A percentile compares a stretch with the other conserved stretches of the same genome.
Evolutionary conservation across 2,329 filamentous ascomycete species (phyloP).

Genomic region (Alternaria sp.): DNA sequence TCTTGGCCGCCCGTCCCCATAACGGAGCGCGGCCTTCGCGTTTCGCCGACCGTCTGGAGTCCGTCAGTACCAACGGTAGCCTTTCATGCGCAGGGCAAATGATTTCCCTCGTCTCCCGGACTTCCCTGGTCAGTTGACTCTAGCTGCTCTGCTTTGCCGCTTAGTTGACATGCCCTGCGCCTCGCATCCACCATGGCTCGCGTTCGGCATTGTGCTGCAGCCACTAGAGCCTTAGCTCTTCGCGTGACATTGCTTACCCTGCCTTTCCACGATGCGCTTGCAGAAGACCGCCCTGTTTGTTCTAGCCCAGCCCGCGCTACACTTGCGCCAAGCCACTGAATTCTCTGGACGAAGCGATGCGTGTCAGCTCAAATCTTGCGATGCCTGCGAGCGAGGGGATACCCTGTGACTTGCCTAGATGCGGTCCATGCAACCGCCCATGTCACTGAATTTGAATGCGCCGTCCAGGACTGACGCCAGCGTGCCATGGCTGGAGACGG

Average conservation of each 20-base stretch:
- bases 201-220: slow-evolving; percentile 24
- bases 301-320: slow-evolving; percentile 28
- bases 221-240: slow-evolving; percentile 24
- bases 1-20: slow-evolving; percentile 13
- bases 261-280: slow-evolving; percentile 20
- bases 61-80: slow-evolving; percentile 9
- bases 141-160: not conserved
- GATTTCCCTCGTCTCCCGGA: slow-evolving; percentile 10
- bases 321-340: slow-evolving; percentile 21
- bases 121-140: slow-evolving; percentile 13
- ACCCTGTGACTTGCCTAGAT: slow-evolving; percentile 39
- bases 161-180: slow-evolving; percentile 8
- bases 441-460: slow-evolving; percentile 23
- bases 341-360: slow-evolving; percentile 28
- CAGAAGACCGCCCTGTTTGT: slow-evolving; percentile 16
- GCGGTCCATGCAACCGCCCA: slow-evolving; percentile 29
- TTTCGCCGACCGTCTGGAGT: slow-evolving; percentile 34
- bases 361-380: slow-evolving; percentile 39
- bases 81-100: slow-evolving; percentile 15
- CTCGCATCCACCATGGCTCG: slow-evolving; percentile 7
- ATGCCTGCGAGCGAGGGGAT: slow-evolving; percentile 26
- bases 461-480: slow-evolving; percentile 22
- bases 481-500: slow-evolving; percentile 4
- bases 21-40: slow-evolving; percentile 28
- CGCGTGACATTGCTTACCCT: slow-evolving; percentile 25